These are phyloP conservation scores for Melanomma pulvis-pyrius DNA, from an alignment of 495 filamentous ascomycete genomes.

Conservation along the genomic window DNA sequence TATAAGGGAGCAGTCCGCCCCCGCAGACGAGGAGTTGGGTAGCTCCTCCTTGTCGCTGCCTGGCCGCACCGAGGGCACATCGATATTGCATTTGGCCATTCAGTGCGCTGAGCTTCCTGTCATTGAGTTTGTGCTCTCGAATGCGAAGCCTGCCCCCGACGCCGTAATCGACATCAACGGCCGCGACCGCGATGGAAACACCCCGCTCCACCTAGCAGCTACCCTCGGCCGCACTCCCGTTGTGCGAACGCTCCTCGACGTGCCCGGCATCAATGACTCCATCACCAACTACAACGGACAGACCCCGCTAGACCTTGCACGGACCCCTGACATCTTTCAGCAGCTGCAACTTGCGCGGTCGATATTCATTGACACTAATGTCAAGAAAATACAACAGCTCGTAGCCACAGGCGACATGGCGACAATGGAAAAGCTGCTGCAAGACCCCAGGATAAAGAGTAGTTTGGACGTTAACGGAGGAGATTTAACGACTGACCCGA, in stretches of 20 bases:
- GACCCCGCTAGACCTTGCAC: slow-evolving; percentile 82
- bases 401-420: slow-evolving; percentile 74
- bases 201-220: slow-evolving; percentile 85
- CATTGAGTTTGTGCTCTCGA: slow-evolving; percentile 88
- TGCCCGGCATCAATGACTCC: slow-evolving; percentile 82
- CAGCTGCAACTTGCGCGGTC: slow-evolving; percentile 89
- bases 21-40: slow-evolving; percentile 54
- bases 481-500: slow-evolving; percentile 81
- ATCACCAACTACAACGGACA: slow-evolving; percentile 87
- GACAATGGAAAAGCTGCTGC: slow-evolving; percentile 72
- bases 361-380: slow-evolving; percentile 83
- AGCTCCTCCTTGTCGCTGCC: slow-evolving; percentile 54
- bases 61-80: slow-evolving; percentile 71
- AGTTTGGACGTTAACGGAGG: slow-evolving; percentile 87
- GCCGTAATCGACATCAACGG: slow-evolving; percentile 79
- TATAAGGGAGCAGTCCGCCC: slow-evolving; percentile 64
- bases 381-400: slow-evolving; percentile 77
- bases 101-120: slow-evolving; percentile 95
- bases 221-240: slow-evolving; percentile 76
- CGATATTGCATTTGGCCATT: slow-evolving; percentile 89
- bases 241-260: slow-evolving; percentile 77
- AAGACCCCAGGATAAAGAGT: slow-evolving; percentile 80
- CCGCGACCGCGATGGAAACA: slow-evolving; percentile 90
- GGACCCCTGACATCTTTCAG: slow-evolving; percentile 92
- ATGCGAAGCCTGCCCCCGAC: slow-evolving; percentile 50